A percentile compares a stretch with the other conserved stretches of the same genome.
These are phyloP conservation scores for Pachysandra terminalis DNA, from an alignment of 164 flowering plant genomes.

Conservation along the genomic window DNA sequence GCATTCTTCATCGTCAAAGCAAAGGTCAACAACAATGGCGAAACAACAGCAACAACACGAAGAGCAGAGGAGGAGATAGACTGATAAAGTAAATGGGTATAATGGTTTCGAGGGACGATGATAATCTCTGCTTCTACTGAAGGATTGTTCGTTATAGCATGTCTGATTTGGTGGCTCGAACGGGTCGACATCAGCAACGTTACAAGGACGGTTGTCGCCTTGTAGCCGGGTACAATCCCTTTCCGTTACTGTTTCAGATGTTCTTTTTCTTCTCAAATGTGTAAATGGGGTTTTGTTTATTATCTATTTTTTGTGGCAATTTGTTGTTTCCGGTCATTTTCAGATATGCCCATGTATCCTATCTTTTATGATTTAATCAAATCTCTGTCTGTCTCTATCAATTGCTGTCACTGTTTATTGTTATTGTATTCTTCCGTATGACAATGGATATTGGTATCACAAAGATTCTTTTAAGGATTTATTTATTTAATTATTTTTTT, in stretches of 20 bases:
- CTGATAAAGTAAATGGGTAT: background rate
- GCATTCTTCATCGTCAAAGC: background rate
- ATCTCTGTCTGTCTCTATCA: too few relatives aligned
- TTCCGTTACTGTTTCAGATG: background rate
- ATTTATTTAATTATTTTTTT: too few relatives aligned
- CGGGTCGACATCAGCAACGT: slow-evolving; percentile 85
- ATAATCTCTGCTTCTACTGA: background rate
- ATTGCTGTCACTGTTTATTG: too few relatives aligned
- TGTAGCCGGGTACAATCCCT: slow-evolving; percentile 59
- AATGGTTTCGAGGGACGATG: background rate
- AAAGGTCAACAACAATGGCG: background rate
- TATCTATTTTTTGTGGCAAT: background rate
- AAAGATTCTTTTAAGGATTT: too few relatives aligned
- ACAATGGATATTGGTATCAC: too few relatives aligned
- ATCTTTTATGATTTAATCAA: too few relatives aligned
- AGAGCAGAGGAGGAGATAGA: background rate
- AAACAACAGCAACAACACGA: too few relatives aligned
- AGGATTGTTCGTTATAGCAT: slow-evolving; percentile 19
- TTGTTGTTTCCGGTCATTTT: background rate
- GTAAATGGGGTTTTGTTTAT: too few relatives aligned
- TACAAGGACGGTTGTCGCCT: slow-evolving; percentile 80
- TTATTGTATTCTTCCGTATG: too few relatives aligned
- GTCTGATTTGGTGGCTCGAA: slow-evolving; percentile 85
- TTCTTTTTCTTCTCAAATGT: background rate
- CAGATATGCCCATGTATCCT: too few relatives aligned